Base-by-base conservation (phyloP, 257 asterid species). In the Ligustrum vulgare region DNA sequence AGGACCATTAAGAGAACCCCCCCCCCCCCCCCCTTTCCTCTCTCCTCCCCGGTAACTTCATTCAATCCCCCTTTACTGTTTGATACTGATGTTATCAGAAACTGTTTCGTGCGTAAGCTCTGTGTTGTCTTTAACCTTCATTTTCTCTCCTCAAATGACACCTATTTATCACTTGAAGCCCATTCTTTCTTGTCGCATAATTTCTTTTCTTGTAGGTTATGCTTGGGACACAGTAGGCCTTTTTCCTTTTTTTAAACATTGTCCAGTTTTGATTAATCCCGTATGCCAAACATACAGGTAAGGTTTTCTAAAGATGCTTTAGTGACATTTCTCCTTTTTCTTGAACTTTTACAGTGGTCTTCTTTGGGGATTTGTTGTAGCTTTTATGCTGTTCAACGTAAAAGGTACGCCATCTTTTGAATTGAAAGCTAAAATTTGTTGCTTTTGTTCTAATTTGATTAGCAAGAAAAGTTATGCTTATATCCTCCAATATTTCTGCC, bases 301-400 rank as follows among this genome's bases (percentile, higher is more conserved):
- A 58, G 33, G 66, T 49, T 66, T 54, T 35, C 75, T 34, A 39
- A 22, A 8, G 58, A 69, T 43, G 58, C 74, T 73, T 78, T 71
- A 39, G 81, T 84, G 74, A 84, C 80, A 15, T 77, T 43, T 45
- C 2, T 18, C 18, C 33, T 25, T 67, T 60, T 82, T 72, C 15
- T 58, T 73, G 72, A 54, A 76, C 80, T 68, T 75, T 77, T 82
- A 71, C 83, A 95, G 99, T 82, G 99, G 88, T 67, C 98, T 92
- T 9, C 96, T 95, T 34, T 95, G 99, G 99, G 98, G 99, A 74
- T 95, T 95, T 56, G 99, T 93, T 28, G 98, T 95, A 58, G 96
- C 96, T 41, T 95, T 95, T 85, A 95, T 95, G 98, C 81, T 95
- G 80, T 92, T 91, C 82, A 92, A 95, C 71, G 71, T 94, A 31